phyloP scores from a whole-genome alignment of 2,329 filamentous ascomycete species.

The Didymella keratinophila region DNA sequence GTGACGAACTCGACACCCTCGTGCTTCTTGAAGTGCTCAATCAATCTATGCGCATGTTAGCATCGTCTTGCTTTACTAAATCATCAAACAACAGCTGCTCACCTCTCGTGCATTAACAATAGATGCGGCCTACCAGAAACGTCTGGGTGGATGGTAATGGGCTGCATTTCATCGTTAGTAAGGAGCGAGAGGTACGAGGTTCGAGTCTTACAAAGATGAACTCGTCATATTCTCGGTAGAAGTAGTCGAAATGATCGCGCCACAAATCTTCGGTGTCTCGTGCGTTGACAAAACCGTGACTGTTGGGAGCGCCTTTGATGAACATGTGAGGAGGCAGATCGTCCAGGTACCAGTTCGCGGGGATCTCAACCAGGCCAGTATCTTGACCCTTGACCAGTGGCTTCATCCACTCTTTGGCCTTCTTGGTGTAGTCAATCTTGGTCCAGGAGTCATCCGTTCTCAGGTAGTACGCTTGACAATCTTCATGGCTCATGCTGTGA shows the following conservation, averaged over 20 bases:
- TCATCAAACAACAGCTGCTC: slow-evolving; percentile 22
- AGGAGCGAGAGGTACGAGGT: slow-evolving; percentile 54
- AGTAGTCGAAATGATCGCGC: slow-evolving; percentile 74
- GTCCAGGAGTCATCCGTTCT: slow-evolving; percentile 71
- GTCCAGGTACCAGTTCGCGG: slow-evolving; percentile 69
- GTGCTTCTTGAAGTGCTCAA: slow-evolving; percentile 71
- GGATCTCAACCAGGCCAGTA: slow-evolving; percentile 72
- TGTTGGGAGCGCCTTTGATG: slow-evolving; percentile 70
- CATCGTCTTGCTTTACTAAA: background rate
- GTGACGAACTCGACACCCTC: slow-evolving; percentile 72
- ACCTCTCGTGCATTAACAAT: slow-evolving; percentile 75
- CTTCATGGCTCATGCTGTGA: slow-evolving; percentile 70
- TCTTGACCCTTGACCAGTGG: slow-evolving; percentile 65
- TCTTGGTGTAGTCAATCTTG: slow-evolving; percentile 71
- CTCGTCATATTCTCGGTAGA: slow-evolving; percentile 77
- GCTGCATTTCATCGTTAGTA: slow-evolving; percentile 37
- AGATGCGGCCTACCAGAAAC: slow-evolving; percentile 70
- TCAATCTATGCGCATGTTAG: slow-evolving; percentile 54
- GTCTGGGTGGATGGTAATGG: slow-evolving; percentile 79
- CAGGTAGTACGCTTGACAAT: slow-evolving; percentile 70
- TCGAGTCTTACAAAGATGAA: slow-evolving; percentile 65
- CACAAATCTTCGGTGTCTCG: slow-evolving; percentile 69
- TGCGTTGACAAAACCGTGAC: slow-evolving; percentile 65
- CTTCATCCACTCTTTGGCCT: slow-evolving; percentile 71
- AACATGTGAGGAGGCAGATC: slow-evolving; percentile 71